phyloP scores from a whole-genome alignment of 495 filamentous ascomycete species.

The Penicillium cataractarum region DNA sequence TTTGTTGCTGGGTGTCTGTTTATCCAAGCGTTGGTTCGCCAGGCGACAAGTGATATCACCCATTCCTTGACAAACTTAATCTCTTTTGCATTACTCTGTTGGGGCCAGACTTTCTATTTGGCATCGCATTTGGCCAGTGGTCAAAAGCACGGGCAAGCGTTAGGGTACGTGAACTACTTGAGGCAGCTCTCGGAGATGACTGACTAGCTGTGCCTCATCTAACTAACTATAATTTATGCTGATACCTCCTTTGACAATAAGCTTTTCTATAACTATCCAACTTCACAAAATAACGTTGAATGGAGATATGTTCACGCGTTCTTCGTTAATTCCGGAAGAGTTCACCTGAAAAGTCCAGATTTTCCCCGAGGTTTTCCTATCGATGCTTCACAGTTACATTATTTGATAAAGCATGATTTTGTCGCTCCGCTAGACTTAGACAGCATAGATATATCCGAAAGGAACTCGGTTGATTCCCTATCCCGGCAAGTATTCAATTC shows the following conservation, averaged over 20 bases:
- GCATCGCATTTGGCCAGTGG: background rate
- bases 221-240: background rate
- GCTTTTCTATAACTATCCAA: background rate
- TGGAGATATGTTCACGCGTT: background rate
- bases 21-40: background rate
- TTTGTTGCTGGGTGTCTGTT: background rate
- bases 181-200: background rate
- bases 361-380: background rate
- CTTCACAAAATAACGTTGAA: background rate
- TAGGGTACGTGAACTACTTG: background rate
- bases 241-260: background rate
- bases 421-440: background rate
- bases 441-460: background rate
- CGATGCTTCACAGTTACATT: background rate
- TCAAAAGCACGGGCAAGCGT: background rate
- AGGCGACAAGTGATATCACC: background rate
- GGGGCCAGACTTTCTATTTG: background rate
- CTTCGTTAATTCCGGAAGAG: background rate
- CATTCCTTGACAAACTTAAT: background rate
- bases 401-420: background rate
- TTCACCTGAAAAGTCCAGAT: background rate
- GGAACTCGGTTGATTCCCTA: background rate
- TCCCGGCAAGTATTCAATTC: background rate
- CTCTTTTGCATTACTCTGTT: background rate
- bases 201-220: background rate